Percentiles rank a stretch among this genome's conserved stretches.
These are phyloP conservation scores for Pyricularia sp. DNA, from an alignment of 2,329 filamentous ascomycete genomes.

Conservation along the genomic window DNA sequence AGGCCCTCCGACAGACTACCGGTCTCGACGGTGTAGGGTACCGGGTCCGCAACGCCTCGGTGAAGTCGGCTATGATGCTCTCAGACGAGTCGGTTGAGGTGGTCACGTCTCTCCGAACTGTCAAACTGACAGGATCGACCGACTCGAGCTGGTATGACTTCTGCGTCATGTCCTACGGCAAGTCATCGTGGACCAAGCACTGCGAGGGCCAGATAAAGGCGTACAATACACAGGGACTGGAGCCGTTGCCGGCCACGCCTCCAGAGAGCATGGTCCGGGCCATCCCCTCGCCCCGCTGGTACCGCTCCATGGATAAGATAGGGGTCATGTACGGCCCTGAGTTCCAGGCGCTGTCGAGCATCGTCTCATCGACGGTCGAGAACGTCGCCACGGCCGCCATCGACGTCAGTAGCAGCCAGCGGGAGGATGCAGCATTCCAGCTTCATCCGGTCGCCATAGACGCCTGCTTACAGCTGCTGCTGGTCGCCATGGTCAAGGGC, in stretches of 20 bases:
- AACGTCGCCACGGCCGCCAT: neutral
- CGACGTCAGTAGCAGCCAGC: neutral
- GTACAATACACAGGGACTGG: neutral
- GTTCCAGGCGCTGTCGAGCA: neutral
- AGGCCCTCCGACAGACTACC: constrained; percentile 10
- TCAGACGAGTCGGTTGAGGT: neutral
- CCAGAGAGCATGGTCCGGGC: neutral
- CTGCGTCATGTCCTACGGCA: neutral
- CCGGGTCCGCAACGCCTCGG: constrained; percentile 18
- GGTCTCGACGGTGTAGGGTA: constrained; percentile 16
- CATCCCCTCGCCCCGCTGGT: neutral
- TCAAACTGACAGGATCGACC: neutral
- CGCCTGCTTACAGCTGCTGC: neutral
- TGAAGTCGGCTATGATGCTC: constrained; percentile 21
- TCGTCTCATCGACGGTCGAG: neutral
- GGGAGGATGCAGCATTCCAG: constrained; percentile 13
- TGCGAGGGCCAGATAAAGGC: neutral
- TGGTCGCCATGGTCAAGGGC: constrained; percentile 9
- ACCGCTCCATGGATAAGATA: neutral
- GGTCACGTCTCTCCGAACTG: neutral
- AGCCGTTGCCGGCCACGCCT: neutral
- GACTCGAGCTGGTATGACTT: neutral
- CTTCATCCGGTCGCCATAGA: constrained; percentile 18
- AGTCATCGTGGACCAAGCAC: neutral
- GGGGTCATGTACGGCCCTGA: neutral